Evolutionary conservation across 768 basidiomycete species (phyloP), one percentile per base, ranked within the genome.

Genomic region (Agrocybe chaxingu): DNA sequence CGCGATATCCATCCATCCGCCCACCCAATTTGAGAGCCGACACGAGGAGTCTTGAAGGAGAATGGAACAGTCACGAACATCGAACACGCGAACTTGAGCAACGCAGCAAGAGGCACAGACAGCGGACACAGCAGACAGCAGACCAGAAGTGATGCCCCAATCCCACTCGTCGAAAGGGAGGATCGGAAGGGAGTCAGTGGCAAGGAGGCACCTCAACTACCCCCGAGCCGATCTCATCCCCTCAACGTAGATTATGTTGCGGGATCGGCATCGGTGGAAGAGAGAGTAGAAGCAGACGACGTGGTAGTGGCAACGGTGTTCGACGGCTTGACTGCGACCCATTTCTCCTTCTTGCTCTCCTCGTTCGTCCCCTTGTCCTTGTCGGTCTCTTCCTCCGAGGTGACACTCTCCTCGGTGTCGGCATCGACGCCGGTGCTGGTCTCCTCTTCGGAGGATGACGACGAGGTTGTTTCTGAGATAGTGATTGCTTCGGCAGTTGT

Each of bases 391-490:
- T 87, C 86, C 58, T 89, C 88, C 32, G 86, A 87, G 3, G 86
- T 84, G 56, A 85, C 70, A 60, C 85, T 87, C 61, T 84, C 85
- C 66, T 90, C 88, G 18, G 80, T 80, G 60, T 90, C 89, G 7
- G 84, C 86, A 51, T 89, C 89, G 46, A 77, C 77, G 10, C 80
- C 81, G 12, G 76, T 82, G 62, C 71, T 80, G 50, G 65, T 74
- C 58, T 85, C 85, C 24, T 79, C 78, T 60, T 83, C 83, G 38
- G 81, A 85, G 54, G 80, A 76, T 39, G 71, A 62, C 19, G 70
- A 72, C 8, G 65, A 51, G 2, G 65, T 52, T 12, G 46, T 45
- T 19, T 60, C 63, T 42, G 65, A 59, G 45, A 61, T 65, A 54
- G 71, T 67, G 57, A 57, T 71, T 16, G 52, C 64, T 44, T 58